A percentile compares a stretch with the other conserved stretches of the same genome.
phyloP scores from a whole-genome alignment of 2,329 filamentous ascomycete species.

The Thielaviopsis populi region DNA sequence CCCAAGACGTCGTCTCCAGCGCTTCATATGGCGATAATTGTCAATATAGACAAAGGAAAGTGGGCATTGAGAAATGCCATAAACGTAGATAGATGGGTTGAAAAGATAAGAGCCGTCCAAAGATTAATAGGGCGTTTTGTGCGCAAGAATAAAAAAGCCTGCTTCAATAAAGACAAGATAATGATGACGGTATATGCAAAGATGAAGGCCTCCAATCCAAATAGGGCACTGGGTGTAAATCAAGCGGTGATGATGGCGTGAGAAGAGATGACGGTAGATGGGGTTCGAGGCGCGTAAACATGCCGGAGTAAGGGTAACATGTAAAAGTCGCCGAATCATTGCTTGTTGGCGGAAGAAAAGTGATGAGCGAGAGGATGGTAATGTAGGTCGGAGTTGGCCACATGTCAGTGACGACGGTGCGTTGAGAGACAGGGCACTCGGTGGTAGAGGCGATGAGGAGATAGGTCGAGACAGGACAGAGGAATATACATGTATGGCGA shows the following conservation, averaged over 20 bases:
- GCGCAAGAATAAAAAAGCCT: neutral
- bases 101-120: neutral
- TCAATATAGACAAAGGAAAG: neutral
- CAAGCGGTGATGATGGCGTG: neutral
- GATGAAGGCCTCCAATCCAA: neutral
- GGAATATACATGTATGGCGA: neutral
- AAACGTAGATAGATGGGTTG: neutral
- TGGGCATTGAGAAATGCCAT: neutral
- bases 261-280: neutral
- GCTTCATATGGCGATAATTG: neutral
- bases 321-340: neutral
- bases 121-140: neutral
- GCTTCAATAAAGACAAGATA: neutral
- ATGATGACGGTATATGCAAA: neutral
- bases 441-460: neutral
- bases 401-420: too few relatives aligned
- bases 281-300: neutral
- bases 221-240: neutral
- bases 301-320: neutral
- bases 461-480: neutral
- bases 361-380: neutral
- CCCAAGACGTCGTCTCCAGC: neutral
- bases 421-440: neutral
- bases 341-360: neutral
- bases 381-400: neutral